These are phyloP conservation scores for Ophiostoma ulmi DNA, from an alignment of 2,329 filamentous ascomycete genomes.

Conservation along the genomic window DNA sequence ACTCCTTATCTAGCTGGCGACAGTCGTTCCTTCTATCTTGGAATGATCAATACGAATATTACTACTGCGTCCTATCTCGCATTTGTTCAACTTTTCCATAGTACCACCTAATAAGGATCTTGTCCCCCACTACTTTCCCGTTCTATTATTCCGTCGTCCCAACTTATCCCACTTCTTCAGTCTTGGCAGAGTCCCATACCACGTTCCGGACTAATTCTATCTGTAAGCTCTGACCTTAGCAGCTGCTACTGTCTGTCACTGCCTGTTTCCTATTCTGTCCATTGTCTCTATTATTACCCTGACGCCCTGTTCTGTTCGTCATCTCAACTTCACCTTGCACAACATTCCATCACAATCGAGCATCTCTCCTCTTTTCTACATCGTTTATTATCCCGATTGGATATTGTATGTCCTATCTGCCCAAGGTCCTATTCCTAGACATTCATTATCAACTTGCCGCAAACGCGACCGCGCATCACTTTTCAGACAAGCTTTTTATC, in stretches of 20 bases:
- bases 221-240: background rate
- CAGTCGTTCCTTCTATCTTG: background rate
- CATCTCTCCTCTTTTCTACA: background rate
- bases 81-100: background rate
- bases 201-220: conserved; percentile 4
- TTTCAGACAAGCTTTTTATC: background rate
- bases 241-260: background rate
- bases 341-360: background rate
- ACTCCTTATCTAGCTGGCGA: background rate
- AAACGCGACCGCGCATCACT: no score
- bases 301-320: background rate
- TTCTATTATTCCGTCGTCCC: background rate
- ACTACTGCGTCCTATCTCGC: no score
- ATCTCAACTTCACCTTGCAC: background rate
- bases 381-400: no score
- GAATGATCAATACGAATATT: background rate
- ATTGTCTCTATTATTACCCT: background rate
- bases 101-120: background rate
- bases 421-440: background rate
- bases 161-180: background rate
- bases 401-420: no score
- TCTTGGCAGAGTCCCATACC: background rate
- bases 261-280: background rate
- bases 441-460: background rate
- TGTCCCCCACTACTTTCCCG: background rate